These are phyloP conservation scores for Spathaspora sp. DNA, from an alignment of 1,139 yeast species.

Conservation along the genomic window DNA sequence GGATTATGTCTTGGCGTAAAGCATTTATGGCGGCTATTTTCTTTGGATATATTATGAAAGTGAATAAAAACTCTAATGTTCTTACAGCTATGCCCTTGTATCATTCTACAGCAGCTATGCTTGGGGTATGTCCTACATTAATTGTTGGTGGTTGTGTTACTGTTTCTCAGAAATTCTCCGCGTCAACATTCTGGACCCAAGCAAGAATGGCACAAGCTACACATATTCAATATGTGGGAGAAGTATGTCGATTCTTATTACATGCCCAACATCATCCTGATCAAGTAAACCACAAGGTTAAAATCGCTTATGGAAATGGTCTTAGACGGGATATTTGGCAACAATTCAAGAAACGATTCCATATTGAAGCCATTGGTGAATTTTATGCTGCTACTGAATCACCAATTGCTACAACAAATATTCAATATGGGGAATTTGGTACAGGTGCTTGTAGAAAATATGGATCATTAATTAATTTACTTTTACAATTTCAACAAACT, in stretches of 20 bases:
- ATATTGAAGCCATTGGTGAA: slow-evolving; percentile 77
- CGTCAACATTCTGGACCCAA: slow-evolving; percentile 89
- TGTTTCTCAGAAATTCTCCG: slow-evolving; percentile 78
- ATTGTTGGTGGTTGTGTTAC: slow-evolving; percentile 71
- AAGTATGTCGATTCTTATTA: slow-evolving; percentile 83
- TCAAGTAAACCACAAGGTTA: slow-evolving; percentile 64
- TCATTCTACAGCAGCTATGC: slow-evolving; percentile 89
- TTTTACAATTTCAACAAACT: slow-evolving; percentile 57
- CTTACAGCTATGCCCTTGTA: slow-evolving; percentile 95
- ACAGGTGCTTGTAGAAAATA: slow-evolving; percentile 88
- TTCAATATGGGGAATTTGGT: slow-evolving; percentile 77
- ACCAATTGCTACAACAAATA: slow-evolving; percentile 85
- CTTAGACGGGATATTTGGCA: slow-evolving; percentile 90
- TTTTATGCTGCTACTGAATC: slow-evolving; percentile 95
- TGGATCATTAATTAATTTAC: slow-evolving; percentile 60
- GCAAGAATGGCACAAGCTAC: slow-evolving; percentile 71
- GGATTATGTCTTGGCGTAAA: slow-evolving; percentile 91
- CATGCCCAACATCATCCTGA: slow-evolving; percentile 66
- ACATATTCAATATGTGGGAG: slow-evolving; percentile 92
- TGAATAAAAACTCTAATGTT: slow-evolving; percentile 55
- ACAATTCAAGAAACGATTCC: slow-evolving; percentile 74
- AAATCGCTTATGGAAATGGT: slow-evolving; percentile 89
- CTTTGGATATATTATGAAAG: slow-evolving; percentile 69
- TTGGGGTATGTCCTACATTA: slow-evolving; percentile 77
- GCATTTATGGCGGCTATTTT: slow-evolving; percentile 66